Base-by-base conservation (phyloP, 2,329 filamentous ascomycete species). In the Aspergillus sp. region DNA sequence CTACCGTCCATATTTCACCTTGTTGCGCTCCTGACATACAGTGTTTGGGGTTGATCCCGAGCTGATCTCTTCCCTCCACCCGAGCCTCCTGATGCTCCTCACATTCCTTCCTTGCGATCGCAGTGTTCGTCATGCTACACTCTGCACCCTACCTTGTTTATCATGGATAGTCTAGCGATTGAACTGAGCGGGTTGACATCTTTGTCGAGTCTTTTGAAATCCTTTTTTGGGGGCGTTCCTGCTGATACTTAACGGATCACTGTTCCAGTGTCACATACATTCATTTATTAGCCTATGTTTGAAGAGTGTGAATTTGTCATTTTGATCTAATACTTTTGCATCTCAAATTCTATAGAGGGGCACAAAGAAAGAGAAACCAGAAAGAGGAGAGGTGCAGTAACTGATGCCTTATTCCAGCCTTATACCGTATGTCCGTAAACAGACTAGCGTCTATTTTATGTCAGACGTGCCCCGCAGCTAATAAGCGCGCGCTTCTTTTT, bases 81-180 rank as follows among this genome's bases (percentile, higher is more conserved):
- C 36, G 57, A 61, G 57, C 58, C 32, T 20, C 45, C 47, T 16
- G 56, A 49, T 18, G 63, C 61, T 65, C 60, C 51, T 60, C 46
- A 58, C 59, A 55, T 58, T 67, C 60, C 50, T 58, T 63, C 55
- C 54, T 58, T 51, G 39, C 24, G 26, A 56, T 54, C 54, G 52
- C 53, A 58, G 57, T 50, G 39, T 59, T 60, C 55, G 47, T 60
- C 57, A 49, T 55, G 49, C 55, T 63, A 52, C 59, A 52, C 56
- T 63, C 56, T 63, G 59, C 60, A 61, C 62, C 62, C 52, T 64
- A 60, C 55, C 50, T 65, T 60, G 54, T 65, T 69, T 62, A 60
- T 67, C 59, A 67, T 68, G 67, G 65, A 68, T 66, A 67, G 63
- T 69, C 62, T 69, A 71, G 69, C 69, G 69, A 69, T 67, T 67